These are phyloP conservation scores for Anaeromyces robustus DNA, from an alignment of 192 early-diverging fungal genomes.

Conservation along the genomic window DNA sequence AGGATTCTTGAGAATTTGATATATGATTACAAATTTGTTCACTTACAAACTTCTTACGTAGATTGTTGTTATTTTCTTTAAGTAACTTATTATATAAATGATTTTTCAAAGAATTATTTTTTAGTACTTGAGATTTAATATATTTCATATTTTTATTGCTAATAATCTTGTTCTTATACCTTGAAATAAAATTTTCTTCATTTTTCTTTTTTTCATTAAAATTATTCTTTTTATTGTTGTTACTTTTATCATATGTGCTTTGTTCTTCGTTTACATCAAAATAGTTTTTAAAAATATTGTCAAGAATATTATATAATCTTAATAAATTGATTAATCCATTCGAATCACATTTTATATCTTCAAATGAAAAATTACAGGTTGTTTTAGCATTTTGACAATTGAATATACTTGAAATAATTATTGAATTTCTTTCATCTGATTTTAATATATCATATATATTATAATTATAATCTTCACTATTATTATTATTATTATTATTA, in stretches of 20 bases:
- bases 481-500: neutral
- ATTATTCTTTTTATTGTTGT: too few relatives aligned
- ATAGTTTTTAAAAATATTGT: neutral
- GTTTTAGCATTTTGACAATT: neutral
- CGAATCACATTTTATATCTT: neutral
- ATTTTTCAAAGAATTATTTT: neutral
- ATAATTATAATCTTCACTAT: neutral
- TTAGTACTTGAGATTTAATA: neutral
- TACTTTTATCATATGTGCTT: too few relatives aligned
- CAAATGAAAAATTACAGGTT: neutral
- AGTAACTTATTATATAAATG: too few relatives aligned
- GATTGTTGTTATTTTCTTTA: too few relatives aligned
- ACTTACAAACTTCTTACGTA: neutral
- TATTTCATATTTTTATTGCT: neutral
- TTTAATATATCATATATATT: neutral
- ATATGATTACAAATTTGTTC: neutral
- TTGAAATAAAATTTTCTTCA: neutral
- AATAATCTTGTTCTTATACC: neutral
- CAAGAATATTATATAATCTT: neutral
- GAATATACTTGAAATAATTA: neutral
- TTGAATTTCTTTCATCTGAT: neutral
- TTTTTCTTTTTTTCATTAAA: neutral
- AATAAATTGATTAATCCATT: neutral
- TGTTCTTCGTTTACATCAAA: neutral
- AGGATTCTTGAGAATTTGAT: neutral